Evolutionary conservation across 2,329 filamentous ascomycete genomes (phyloP).

Genomic region (Fusarium sacchari): DNA sequence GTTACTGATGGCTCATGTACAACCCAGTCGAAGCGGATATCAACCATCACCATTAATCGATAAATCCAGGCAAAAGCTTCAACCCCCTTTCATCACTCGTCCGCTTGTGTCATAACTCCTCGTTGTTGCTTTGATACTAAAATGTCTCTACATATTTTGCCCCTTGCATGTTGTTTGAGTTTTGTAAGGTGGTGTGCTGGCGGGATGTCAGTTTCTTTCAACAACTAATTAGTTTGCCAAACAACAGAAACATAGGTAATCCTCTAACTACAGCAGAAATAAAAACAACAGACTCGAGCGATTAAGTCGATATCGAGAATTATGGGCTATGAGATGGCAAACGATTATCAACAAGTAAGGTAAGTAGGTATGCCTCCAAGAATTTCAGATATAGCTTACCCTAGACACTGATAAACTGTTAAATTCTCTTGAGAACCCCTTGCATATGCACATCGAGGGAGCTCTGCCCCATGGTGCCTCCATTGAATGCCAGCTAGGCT

Average conservation of each 20-base stretch:
- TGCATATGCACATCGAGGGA: background rate
- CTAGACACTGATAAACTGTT: background rate
- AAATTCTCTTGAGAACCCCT: background rate
- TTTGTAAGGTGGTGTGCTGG: background rate
- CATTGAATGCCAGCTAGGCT: background rate
- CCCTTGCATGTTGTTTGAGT: constrained; percentile 21
- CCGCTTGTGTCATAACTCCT: background rate
- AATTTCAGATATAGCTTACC: background rate
- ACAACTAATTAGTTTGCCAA: background rate
- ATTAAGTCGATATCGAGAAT: background rate
- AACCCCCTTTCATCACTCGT: background rate
- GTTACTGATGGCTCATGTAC: background rate
- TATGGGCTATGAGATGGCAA: background rate
- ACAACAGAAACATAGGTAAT: background rate
- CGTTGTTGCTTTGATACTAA: background rate
- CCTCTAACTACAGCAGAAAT: background rate
- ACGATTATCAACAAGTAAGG: background rate
- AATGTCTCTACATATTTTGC: background rate
- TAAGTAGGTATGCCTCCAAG: background rate
- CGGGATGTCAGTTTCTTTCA: background rate
- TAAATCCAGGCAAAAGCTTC: background rate
- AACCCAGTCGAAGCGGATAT: background rate
- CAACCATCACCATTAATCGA: background rate
- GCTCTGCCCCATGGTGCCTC: background rate
- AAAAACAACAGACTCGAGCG: background rate